These are phyloP conservation scores for Krasilnikovozyma curviuscula DNA, from an alignment of 768 basidiomycete species.

Conservation along the genomic window DNA sequence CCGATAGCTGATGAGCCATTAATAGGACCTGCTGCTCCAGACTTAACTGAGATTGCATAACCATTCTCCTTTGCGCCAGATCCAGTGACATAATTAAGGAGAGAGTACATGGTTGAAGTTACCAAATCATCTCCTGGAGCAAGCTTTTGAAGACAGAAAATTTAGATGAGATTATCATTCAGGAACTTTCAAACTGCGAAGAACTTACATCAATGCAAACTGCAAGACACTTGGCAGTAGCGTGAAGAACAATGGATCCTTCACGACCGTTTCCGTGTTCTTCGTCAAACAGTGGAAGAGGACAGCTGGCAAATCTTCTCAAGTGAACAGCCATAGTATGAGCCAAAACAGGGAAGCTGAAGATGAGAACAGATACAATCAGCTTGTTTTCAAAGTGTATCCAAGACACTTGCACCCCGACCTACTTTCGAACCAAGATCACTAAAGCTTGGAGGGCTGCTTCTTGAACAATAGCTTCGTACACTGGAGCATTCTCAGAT, in stretches of 20 bases:
- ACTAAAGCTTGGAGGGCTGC: slow-evolving; percentile 72
- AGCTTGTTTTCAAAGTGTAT: neutral
- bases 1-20: slow-evolving; percentile 13
- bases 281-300: slow-evolving; percentile 70
- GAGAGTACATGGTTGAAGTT: slow-evolving; percentile 90
- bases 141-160: slow-evolving; percentile 32
- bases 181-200: neutral
- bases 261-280: slow-evolving; percentile 48
- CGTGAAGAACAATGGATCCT: slow-evolving; percentile 55
- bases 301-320: slow-evolving; percentile 70
- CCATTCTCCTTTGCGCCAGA: slow-evolving; percentile 29
- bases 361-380: neutral
- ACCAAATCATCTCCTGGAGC: slow-evolving; percentile 71
- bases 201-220: slow-evolving; percentile 58
- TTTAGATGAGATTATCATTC: neutral
- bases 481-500: slow-evolving; percentile 60
- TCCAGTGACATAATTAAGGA: slow-evolving; percentile 66
- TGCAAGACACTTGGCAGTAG: slow-evolving; percentile 76
- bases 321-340: slow-evolving; percentile 54
- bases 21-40: slow-evolving; percentile 1
- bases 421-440: slow-evolving; percentile 62
- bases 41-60: slow-evolving; percentile 4
- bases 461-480: slow-evolving; percentile 69
- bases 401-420: neutral
- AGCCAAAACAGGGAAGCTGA: slow-evolving; percentile 64